phyloP scores from a whole-genome alignment of 768 basidiomycete species.

The Sporobolomyces phaffii region DNA sequence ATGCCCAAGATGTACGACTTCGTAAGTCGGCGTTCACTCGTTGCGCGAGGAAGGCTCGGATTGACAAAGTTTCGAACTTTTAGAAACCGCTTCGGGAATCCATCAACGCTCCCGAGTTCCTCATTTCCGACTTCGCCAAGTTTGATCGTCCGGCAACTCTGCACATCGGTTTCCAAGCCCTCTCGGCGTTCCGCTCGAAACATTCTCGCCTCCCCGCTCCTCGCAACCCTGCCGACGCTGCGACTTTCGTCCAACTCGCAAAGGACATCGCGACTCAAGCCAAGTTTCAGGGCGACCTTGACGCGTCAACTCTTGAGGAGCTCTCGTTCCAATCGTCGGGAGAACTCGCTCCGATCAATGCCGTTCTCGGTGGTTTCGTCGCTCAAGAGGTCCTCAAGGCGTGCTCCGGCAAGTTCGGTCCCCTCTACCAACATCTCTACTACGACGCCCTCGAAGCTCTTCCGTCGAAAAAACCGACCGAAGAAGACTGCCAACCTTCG shows the following conservation, averaged over 20 bases:
- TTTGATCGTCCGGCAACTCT: slow-evolving; percentile 85
- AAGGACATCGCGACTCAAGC: slow-evolving; percentile 59
- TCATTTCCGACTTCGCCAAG: slow-evolving; percentile 95
- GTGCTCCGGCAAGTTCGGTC: slow-evolving; percentile 94
- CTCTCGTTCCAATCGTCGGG: slow-evolving; percentile 86
- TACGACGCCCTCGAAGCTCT: slow-evolving; percentile 96
- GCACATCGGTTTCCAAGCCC: slow-evolving; percentile 89
- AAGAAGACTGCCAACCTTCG: slow-evolving; percentile 72
- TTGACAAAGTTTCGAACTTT: too few relatives aligned
- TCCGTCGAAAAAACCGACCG: slow-evolving; percentile 56
- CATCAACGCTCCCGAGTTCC: slow-evolving; percentile 69
- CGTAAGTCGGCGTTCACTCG: too few relatives aligned
- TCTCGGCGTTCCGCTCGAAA: slow-evolving; percentile 64
- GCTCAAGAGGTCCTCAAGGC: slow-evolving; percentile 98
- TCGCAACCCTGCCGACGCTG: slow-evolving; percentile 73
- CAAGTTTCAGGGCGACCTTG: slow-evolving; percentile 59
- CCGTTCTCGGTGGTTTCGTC: slow-evolving; percentile 93
- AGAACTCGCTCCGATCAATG: slow-evolving; percentile 79
- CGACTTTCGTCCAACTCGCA: slow-evolving; percentile 63
- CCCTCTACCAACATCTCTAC: slow-evolving; percentile 89
- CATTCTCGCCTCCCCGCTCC: slow-evolving; percentile 70
- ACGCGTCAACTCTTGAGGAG: slow-evolving; percentile 69
- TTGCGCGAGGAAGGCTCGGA: too few relatives aligned
- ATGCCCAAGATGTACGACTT: slow-evolving; percentile 96
- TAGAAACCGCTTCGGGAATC: slow-evolving; percentile 93